phyloP scores from a whole-genome alignment of 176 grass and related monocot species.

The Chrysopogon serrulatus region DNA sequence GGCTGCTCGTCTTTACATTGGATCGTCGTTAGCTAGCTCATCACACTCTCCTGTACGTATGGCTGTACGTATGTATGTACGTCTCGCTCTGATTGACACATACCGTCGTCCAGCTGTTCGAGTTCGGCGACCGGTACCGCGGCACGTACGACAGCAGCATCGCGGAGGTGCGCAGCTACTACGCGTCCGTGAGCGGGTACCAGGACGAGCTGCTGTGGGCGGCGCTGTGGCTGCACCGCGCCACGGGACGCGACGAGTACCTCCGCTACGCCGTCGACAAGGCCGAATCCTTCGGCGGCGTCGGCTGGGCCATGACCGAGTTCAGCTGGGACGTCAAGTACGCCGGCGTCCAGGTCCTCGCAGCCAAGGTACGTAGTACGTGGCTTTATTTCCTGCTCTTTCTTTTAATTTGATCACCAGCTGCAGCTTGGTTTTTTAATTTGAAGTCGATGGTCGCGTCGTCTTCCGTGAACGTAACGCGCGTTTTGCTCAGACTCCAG shows the following conservation, averaged over 20 bases:
- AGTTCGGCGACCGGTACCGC: conserved; percentile 67
- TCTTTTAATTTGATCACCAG: background rate
- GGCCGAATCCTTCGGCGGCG: conserved; percentile 54
- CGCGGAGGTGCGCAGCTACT: conserved; percentile 68
- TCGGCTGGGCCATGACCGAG: conserved; percentile 81
- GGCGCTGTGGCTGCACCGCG: conserved; percentile 94
- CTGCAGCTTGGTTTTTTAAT: background rate
- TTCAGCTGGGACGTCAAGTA: conserved; percentile 99
- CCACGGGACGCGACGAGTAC: conserved; percentile 53
- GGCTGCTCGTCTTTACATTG: too few species aligned
- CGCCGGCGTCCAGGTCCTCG: conserved; percentile 79
- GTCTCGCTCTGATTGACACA: too few species aligned
- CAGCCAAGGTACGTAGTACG: conserved; percentile 47
- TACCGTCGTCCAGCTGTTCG: conserved; percentile 70
- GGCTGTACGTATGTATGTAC: too few species aligned
- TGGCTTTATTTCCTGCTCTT: background rate
- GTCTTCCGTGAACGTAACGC: background rate
- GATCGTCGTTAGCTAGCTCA: too few species aligned
- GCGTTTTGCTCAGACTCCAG: background rate
- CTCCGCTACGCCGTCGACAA: conserved; percentile 65
- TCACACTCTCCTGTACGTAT: background rate
- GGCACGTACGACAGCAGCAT: conserved; percentile 73
- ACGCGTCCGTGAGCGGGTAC: conserved; percentile 91
- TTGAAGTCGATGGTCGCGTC: background rate
- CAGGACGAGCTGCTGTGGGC: conserved; percentile 97